A percentile compares a stretch with the other conserved stretches of the same genome.
Conservation (phyloP, 2,329 filamentous ascomycete species). For the Aureobasidium musti region DNA sequence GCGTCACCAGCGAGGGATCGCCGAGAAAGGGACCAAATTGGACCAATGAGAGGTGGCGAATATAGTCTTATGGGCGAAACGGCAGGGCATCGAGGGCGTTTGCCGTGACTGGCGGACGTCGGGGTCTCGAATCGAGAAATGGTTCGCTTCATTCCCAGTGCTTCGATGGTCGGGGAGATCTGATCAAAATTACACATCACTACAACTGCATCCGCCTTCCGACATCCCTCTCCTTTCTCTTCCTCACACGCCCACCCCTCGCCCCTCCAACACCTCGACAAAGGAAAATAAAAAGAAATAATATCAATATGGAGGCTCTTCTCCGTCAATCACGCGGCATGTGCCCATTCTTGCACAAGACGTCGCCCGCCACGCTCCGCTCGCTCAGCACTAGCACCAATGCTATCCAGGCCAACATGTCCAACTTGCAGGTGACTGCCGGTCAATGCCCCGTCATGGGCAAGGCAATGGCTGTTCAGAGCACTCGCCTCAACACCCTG, state of each 20-base stretch:
- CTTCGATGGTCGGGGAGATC: not conserved
- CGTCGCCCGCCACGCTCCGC: constrained; percentile 86
- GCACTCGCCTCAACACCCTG: constrained; percentile 51
- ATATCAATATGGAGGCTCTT: constrained; percentile 76
- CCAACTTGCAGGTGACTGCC: constrained; percentile 91
- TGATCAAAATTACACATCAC: constrained; percentile 23
- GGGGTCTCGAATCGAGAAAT: constrained; percentile 10
- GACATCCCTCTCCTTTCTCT: constrained; percentile 1
- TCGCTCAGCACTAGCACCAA: constrained; percentile 76
- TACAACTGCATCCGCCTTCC: constrained; percentile 7
- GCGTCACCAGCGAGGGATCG: constrained; percentile 23
- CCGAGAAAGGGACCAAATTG: constrained; percentile 2
- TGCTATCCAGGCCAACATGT: constrained; percentile 75
- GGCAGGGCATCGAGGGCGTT: not conserved
- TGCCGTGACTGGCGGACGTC: constrained; percentile 15
- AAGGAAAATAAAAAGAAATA: constrained; percentile 1
- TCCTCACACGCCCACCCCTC: not conserved
- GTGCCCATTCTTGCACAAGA: constrained; percentile 96
- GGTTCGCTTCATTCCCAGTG: not conserved
- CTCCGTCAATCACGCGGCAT: constrained; percentile 93
- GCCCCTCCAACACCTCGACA: not conserved
- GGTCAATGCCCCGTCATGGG: constrained; percentile 98
- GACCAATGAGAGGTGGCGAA: constrained; percentile 23
- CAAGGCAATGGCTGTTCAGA: constrained; percentile 89
- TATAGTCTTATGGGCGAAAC: constrained; percentile 3